Percentiles rank a stretch among this genome's conserved stretches.
These are phyloP conservation scores for Mollisia scopiformis DNA, from an alignment of 2,329 filamentous ascomycete genomes.

Conservation along the genomic window DNA sequence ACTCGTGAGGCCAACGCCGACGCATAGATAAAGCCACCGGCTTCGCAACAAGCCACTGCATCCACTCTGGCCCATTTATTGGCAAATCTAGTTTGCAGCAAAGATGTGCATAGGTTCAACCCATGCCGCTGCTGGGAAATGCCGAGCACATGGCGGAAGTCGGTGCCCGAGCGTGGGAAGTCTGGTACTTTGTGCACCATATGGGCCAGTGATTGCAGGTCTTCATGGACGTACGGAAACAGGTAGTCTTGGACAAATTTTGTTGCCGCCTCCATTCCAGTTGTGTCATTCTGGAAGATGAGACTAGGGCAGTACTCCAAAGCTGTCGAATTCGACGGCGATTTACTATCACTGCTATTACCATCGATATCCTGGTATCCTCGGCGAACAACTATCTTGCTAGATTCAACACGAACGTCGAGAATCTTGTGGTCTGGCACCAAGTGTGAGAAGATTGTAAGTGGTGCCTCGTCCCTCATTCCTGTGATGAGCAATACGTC, in stretches of 20 bases:
- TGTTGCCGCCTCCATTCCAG: constrained; percentile 42
- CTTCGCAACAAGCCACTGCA: constrained; percentile 56
- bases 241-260: constrained; percentile 45
- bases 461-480: constrained; percentile 57
- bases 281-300: constrained; percentile 54
- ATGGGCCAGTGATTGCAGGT: constrained; percentile 47
- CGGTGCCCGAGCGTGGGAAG: constrained; percentile 54
- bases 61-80: constrained; percentile 51
- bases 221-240: constrained; percentile 47
- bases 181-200: constrained; percentile 53
- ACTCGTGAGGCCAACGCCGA: constrained; percentile 49
- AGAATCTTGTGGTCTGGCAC: constrained; percentile 55
- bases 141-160: constrained; percentile 61
- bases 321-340: constrained; percentile 25
- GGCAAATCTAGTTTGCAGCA: constrained; percentile 50
- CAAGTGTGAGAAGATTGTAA: constrained; percentile 55
- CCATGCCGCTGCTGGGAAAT: constrained; percentile 56
- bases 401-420: constrained; percentile 53
- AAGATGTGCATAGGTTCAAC: constrained; percentile 51
- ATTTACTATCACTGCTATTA: constrained; percentile 24
- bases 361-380: constrained; percentile 24
- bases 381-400: constrained; percentile 41
- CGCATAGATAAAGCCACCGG: constrained; percentile 59
- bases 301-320: constrained; percentile 45
- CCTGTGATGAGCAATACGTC: constrained; percentile 62